Percentiles rank a stretch among this genome's conserved stretches.
These are phyloP conservation scores for Euphorbia schlechtendalii DNA, from an alignment of 441 rosid genomes.

Conservation along the genomic window DNA sequence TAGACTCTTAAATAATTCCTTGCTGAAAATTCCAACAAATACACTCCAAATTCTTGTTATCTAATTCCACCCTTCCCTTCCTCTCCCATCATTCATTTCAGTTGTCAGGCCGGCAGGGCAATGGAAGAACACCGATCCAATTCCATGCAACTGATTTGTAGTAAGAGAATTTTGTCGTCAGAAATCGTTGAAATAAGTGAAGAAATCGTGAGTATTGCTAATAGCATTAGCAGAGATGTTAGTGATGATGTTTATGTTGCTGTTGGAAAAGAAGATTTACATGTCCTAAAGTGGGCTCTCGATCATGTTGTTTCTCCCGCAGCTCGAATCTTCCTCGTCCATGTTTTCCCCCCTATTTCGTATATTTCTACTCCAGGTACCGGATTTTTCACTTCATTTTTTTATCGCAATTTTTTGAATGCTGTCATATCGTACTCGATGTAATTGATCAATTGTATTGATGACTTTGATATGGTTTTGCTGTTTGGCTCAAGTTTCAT, in stretches of 20 bases:
- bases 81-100: constrained; percentile 1
- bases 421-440: too few species aligned
- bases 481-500: too few species aligned
- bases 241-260: constrained; percentile 49
- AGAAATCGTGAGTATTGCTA: constrained; percentile 29
- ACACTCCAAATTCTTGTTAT: constrained; percentile 23
- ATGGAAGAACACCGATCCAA: constrained; percentile 32
- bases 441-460: too few species aligned
- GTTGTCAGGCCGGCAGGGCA: background rate
- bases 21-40: constrained; percentile 18
- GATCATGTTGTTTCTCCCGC: constrained; percentile 41
- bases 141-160: constrained; percentile 18
- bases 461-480: too few species aligned
- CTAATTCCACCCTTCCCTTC: constrained; percentile 21
- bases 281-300: constrained; percentile 54
- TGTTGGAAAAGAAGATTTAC: constrained; percentile 54
- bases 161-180: constrained; percentile 34
- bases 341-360: constrained; percentile 53
- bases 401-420: too few species aligned
- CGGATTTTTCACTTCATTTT: too few species aligned
- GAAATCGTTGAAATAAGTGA: constrained; percentile 66
- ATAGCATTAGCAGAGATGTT: constrained; percentile 27
- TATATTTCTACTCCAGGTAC: constrained; percentile 55
- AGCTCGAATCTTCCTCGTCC: constrained; percentile 47
- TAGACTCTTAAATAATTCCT: background rate